A percentile compares a stretch with the other conserved stretches of the same genome.
These are phyloP conservation scores for Cylindrotheca closterium DNA, from an alignment of 108 stramenopile genomes.

Conservation along the genomic window DNA sequence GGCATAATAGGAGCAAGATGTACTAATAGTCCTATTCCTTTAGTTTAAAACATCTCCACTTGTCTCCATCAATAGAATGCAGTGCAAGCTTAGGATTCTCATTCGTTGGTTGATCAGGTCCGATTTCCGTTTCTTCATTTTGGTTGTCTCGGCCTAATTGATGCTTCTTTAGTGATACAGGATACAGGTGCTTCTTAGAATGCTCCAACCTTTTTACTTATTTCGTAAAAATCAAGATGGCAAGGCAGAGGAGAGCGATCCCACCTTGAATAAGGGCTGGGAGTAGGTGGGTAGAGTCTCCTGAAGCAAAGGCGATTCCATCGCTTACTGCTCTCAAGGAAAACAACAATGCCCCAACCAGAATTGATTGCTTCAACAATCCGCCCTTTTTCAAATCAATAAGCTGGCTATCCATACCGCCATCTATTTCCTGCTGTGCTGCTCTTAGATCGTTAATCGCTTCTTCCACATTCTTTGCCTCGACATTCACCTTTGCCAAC, in stretches of 20 bases:
- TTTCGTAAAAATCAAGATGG: conserved; percentile 19
- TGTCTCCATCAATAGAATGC: no score
- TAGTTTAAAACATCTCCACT: no score
- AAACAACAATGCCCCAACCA: conserved; percentile 54
- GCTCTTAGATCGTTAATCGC: conserved; percentile 49
- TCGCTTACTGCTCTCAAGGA: conserved; percentile 42
- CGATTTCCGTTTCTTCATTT: no score
- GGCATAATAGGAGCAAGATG: no score
- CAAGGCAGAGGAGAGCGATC: conserved; percentile 30
- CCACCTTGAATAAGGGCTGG: conserved; percentile 43
- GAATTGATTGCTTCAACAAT: conserved; percentile 43
- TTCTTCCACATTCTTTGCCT: conserved; percentile 42
- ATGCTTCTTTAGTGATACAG: no score
- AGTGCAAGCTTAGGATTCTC: no score
- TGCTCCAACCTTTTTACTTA: not conserved
- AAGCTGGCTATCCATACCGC: conserved; percentile 30
- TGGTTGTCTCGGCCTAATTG: no score
- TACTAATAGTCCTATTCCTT: no score
- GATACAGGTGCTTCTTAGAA: no score
- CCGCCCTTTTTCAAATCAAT: conserved; percentile 40
- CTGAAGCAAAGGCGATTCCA: conserved; percentile 25
- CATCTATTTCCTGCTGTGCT: conserved; percentile 38
- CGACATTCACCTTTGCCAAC: conserved; percentile 43
- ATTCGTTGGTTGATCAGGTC: no score
- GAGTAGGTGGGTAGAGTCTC: conserved; percentile 22